phyloP scores from a whole-genome alignment of 306 rosid genomes.

The Begonia peltatifolia region DNA sequence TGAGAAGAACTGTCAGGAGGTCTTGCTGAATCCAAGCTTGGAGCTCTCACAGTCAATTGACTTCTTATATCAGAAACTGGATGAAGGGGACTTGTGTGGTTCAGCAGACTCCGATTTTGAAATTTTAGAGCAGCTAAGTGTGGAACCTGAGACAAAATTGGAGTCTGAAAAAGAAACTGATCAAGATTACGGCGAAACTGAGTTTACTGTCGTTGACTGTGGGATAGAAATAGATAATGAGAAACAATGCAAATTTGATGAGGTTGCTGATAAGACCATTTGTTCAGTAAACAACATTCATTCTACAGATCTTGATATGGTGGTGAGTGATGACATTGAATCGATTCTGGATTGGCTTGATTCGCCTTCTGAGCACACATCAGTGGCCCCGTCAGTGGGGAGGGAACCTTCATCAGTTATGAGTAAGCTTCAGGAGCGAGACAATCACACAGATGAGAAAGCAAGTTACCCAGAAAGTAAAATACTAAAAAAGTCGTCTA shows the following conservation, averaged over 20 bases:
- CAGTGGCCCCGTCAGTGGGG: conserved; percentile 10
- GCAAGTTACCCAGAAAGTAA: conserved; percentile 21
- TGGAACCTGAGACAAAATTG: conserved; percentile 14
- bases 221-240: conserved; percentile 43
- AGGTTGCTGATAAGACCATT: conserved; percentile 14
- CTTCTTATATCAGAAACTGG: conserved; percentile 45
- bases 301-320: conserved; percentile 14
- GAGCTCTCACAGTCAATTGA: conserved; percentile 49
- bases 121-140: conserved; percentile 16
- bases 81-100: conserved; percentile 27
- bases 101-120: conserved; percentile 14
- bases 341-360: conserved; percentile 17
- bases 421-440: conserved; percentile 17
- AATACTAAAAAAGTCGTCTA: conserved; percentile 23
- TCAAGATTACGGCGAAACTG: conserved; percentile 23
- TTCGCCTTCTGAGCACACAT: conserved; percentile 10
- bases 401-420: conserved; percentile 5
- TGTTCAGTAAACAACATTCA: conserved; percentile 12
- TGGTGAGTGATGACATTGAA: conserved; percentile 13
- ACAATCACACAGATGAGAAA: conserved; percentile 13
- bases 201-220: conserved; percentile 35
- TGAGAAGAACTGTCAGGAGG: conserved; percentile 19
- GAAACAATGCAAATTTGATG: conserved; percentile 25
- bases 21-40: conserved; percentile 26
- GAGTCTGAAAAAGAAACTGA: conserved; percentile 28